Percentiles rank a stretch among this genome's conserved stretches.
These are phyloP conservation scores for Lanmaoa rubissima DNA, from an alignment of 768 basidiomycete genomes.

Conservation along the genomic window DNA sequence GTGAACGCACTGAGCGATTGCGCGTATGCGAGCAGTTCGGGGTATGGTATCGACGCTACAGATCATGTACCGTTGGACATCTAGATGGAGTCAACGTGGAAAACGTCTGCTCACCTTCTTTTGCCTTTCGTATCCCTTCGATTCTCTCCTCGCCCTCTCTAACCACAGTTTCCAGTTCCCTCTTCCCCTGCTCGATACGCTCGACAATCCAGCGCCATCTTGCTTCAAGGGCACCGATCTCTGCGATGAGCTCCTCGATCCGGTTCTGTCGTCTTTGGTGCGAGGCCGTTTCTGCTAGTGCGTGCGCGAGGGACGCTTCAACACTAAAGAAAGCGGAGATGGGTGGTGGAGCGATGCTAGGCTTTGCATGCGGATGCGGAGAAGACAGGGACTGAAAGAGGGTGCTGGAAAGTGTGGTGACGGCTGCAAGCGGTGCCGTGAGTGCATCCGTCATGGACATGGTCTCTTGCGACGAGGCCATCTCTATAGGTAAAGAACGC, in stretches of 20 bases:
- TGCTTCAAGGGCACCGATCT: constrained; percentile 65
- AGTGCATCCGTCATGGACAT: constrained; percentile 57
- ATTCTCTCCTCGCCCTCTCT: constrained; percentile 74
- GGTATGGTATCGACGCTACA: constrained; percentile 75
- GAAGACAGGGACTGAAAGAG: constrained; percentile 76
- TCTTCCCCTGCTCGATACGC: constrained; percentile 62
- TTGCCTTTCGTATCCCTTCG: constrained; percentile 67
- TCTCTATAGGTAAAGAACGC: neutral
- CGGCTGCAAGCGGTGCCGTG: constrained; percentile 56
- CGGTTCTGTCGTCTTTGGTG: constrained; percentile 77
- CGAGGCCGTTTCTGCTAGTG: constrained; percentile 59
- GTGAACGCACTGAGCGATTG: constrained; percentile 84
- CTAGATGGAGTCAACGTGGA: neutral
- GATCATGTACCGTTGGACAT: neutral
- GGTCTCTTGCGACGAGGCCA: constrained; percentile 11
- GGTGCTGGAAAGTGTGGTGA: constrained; percentile 62
- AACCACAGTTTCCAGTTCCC: constrained; percentile 66
- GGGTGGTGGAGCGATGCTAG: constrained; percentile 42
- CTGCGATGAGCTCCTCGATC: constrained; percentile 69
- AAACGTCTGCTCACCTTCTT: constrained; percentile 49
- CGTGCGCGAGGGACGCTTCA: constrained; percentile 63
- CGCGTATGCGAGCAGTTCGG: constrained; percentile 80
- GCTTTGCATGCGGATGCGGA: constrained; percentile 38
- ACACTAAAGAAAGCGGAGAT: constrained; percentile 55
- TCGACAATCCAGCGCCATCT: constrained; percentile 68